A percentile compares a stretch with the other conserved stretches of the same genome.
Conservation (phyloP, 305 asterid species). For the Solanum hybrid region DNA sequence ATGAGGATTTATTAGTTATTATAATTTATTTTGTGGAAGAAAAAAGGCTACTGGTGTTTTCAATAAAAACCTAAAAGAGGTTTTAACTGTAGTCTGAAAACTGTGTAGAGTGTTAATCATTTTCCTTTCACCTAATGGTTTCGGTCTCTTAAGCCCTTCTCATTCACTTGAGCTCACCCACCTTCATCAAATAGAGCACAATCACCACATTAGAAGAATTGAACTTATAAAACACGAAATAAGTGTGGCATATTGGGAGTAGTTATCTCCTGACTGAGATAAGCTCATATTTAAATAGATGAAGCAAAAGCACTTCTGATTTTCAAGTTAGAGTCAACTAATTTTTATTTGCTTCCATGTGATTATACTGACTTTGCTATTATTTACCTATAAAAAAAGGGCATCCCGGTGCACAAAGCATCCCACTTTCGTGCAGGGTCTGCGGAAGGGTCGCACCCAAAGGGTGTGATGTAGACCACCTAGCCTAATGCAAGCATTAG, state of each 20-base stretch:
- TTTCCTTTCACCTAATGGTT: neutral
- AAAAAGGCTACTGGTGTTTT: neutral
- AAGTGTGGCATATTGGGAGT: neutral
- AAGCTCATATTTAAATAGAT: neutral
- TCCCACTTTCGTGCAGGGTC: neutral
- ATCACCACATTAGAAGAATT: neutral
- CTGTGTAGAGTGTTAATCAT: neutral
- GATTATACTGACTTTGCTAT: neutral
- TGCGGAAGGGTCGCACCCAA: neutral
- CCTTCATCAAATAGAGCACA: neutral
- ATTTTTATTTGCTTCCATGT: neutral
- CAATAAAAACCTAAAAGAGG: neutral
- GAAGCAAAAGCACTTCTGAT: neutral
- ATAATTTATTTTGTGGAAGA: neutral
- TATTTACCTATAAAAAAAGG: neutral
- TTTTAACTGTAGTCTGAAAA: neutral
- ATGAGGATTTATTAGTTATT: neutral
- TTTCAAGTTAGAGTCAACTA: neutral
- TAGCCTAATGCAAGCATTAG: neutral
- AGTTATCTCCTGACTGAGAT: neutral
- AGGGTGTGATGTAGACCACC: neutral
- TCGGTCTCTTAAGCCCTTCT: neutral
- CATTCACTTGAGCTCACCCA: neutral
- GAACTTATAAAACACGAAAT: neutral
- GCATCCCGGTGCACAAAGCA: neutral